Evolutionary conservation across 1,139 yeast genomes (phyloP).

Genomic region (Suhomyces guaymorum): DNA sequence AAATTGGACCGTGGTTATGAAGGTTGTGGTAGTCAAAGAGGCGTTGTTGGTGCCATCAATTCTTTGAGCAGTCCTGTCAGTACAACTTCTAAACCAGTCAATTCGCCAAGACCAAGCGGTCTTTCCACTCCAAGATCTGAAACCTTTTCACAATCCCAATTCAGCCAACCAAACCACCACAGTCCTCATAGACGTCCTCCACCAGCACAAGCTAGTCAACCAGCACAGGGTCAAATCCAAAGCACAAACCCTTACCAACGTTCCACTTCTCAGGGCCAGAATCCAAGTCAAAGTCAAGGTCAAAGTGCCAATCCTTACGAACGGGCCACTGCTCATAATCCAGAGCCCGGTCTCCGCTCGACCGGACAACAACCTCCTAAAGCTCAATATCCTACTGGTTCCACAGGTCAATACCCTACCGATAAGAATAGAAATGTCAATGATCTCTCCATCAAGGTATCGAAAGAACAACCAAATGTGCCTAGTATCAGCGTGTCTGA

Average conservation of each 20-base stretch:
- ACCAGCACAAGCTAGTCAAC: constrained; percentile 1
- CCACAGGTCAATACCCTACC: no score
- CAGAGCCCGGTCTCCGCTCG: no score
- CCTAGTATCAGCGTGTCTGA: constrained; percentile 7
- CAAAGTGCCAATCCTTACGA: constrained; percentile 3
- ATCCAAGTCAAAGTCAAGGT: constrained; percentile 2
- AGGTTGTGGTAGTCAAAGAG: constrained; percentile 77
- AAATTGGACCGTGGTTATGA: constrained; percentile 75
- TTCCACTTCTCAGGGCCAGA: no score
- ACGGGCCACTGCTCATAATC: constrained; percentile 5
- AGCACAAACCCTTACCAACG: no score
- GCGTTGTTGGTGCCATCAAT: constrained; percentile 56
- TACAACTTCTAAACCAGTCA: constrained; percentile 1
- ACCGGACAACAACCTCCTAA: no score
- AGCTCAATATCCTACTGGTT: no score
- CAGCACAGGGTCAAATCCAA: no score
- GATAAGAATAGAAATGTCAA: constrained; percentile 16
- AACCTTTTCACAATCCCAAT: neutral
- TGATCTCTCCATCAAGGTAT: constrained; percentile 15
- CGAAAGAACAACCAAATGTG: constrained; percentile 4
- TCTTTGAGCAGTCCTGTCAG: constrained; percentile 13
- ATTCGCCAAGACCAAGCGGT: constrained; percentile 1
- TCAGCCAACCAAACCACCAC: constrained; percentile 4
- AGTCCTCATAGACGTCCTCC: constrained; percentile 10
- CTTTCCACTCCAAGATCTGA: constrained; percentile 10